These are phyloP conservation scores for Debaryomycetaceae sp. DNA, from an alignment of 1,139 yeast genomes.

Conservation along the genomic window DNA sequence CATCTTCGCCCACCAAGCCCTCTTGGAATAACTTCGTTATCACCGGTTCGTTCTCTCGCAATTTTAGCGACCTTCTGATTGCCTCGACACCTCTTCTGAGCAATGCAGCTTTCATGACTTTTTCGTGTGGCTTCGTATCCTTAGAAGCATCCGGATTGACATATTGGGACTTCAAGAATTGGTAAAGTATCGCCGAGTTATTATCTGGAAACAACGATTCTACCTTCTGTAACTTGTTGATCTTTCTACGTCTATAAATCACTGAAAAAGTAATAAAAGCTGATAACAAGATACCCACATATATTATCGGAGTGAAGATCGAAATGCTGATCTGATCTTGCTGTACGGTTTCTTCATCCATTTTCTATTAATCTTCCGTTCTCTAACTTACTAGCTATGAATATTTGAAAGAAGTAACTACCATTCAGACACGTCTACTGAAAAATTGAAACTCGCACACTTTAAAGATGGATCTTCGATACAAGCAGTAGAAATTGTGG, in stretches of 20 bases:
- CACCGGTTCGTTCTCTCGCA: constrained; percentile 70
- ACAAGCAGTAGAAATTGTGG: no score
- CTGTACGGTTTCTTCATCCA: constrained; percentile 29
- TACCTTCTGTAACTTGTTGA: constrained; percentile 49
- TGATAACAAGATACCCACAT: constrained; percentile 66
- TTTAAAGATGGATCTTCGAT: no score
- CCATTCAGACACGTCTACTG: neutral
- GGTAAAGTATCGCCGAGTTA: constrained; percentile 61
- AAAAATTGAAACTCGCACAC: neutral
- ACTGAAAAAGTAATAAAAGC: constrained; percentile 75
- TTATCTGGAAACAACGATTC: constrained; percentile 73
- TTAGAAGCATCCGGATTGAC: constrained; percentile 36
- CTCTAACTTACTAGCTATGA: neutral
- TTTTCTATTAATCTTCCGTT: constrained; percentile 5
- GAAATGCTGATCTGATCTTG: constrained; percentile 51
- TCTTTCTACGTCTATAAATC: constrained; percentile 60
- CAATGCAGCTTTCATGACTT: constrained; percentile 81
- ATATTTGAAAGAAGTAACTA: neutral
- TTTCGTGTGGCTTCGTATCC: constrained; percentile 65
- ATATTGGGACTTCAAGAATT: constrained; percentile 49
- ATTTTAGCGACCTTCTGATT: constrained; percentile 59
- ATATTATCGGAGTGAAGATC: constrained; percentile 80
- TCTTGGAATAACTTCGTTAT: constrained; percentile 73
- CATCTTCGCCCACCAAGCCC: constrained; percentile 88
- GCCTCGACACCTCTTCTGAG: constrained; percentile 73